Evolutionary conservation across 352 stramenopile species (phyloP), one percentile per base, ranked within the genome.

Genomic region (Thraustotheca clavata): DNA sequence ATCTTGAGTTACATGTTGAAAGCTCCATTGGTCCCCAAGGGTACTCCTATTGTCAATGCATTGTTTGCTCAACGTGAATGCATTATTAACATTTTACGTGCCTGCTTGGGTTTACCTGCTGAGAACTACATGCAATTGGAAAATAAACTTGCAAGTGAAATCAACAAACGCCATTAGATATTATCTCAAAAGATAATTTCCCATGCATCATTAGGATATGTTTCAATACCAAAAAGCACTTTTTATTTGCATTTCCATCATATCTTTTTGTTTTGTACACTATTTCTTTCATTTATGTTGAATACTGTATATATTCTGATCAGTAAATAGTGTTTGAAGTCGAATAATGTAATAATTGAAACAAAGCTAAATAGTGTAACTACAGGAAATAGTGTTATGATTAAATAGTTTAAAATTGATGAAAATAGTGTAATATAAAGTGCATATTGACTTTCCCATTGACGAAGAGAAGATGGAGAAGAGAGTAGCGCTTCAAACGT

Each of bases 1-100:
- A 73, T 99, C 9, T 80, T 99, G 43, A 98, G 88, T 59, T 99
- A 99, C 84, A 96, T 99, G 91, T 81, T 99, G 26, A 99, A 99
- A 80, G 97, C 97, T 47, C 97, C 97, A 16, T 74, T 99, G 26
- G 96, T 99, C 40, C 97, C 97, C n/a, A 87, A 90, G 57, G 97
- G 97, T 43, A 98, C 97, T 11, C 97, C 97, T 6, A 96, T 99
- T 7, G 89, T 99, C 49, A 99, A 99, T 76, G 96, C 96, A 3
- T 82, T 99, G 26, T 99, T 99, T 68, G 88, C 95, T 24, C 97
- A 99, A 81, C 88, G 97, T 50, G 89, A 98, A 80, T 97, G 91
- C 60, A 96, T 99, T 54, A 89, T 98, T 69, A 99, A 99, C 79
- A 80, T 99, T 41, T 96, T 99, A 78, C 89, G 97, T 62, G 97